phyloP scores from a whole-genome alignment of 139 green algal genomes.

The Chlamydomonas urium region DNA sequence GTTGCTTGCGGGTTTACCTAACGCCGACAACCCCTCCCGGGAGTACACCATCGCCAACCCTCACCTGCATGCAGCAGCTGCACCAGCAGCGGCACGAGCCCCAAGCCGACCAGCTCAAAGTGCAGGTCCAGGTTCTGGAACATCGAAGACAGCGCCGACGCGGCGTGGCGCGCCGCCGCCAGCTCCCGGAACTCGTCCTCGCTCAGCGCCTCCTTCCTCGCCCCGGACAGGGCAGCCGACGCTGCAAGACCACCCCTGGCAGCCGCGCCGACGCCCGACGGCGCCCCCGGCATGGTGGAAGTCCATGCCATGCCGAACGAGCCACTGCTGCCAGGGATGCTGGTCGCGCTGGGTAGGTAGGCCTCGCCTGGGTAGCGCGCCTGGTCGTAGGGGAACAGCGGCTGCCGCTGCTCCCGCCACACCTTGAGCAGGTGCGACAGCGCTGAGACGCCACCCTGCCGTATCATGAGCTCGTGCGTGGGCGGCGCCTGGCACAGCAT shows the following conservation, averaged over 20 bases:
- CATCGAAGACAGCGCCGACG: constrained; percentile 24
- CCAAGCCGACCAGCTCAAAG: constrained; percentile 32
- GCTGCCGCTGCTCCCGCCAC: background rate
- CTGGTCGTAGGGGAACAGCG: background rate
- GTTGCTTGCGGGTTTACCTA: background rate
- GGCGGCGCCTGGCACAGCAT: constrained; percentile 24
- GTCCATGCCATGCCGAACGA: background rate
- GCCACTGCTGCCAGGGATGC: background rate
- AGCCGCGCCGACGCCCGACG: background rate
- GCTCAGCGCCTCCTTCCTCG: background rate
- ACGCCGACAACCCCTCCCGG: background rate
- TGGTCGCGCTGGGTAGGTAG: background rate
- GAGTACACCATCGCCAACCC: background rate
- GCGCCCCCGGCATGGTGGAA: background rate
- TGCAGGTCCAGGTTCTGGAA: constrained; percentile 42
- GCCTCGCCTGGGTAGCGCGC: background rate
- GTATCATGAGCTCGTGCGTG: constrained; percentile 18
- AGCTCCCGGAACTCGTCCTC: background rate
- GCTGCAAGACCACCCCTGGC: background rate
- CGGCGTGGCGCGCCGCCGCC: constrained; percentile 25
- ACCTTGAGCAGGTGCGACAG: too few relatives aligned
- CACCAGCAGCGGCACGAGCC: constrained; percentile 32
- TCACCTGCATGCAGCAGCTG: constrained; percentile 18
- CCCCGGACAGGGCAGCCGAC: background rate
- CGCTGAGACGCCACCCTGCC: constrained; percentile 1